Base-by-base conservation (phyloP, 305 asterid species). In the Solanum hybrid region DNA sequence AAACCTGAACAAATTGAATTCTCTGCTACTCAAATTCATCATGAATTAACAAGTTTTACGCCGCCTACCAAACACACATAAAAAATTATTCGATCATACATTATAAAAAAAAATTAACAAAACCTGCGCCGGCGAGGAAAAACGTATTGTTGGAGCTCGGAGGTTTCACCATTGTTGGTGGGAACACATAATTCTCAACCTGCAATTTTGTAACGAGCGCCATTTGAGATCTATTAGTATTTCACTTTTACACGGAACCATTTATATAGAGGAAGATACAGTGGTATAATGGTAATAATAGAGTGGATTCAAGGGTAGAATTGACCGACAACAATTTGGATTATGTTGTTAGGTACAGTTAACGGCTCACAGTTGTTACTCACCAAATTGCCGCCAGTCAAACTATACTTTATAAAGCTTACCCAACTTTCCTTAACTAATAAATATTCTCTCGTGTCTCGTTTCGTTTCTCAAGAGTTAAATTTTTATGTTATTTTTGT, bases 101-200 rank as follows among this genome's bases (percentile, higher is more conserved):
- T 42, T 13, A 42, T 42, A 4, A 42, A 42, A 42, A 20, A 20
- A 60, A 56, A 46, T 14, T 64, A 64, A 64, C 72, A 64, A 96
- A 76, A 96, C 99, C 99, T 91, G 98, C 98, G 86, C 99, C 99
- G 69, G 94, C 98, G 89, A 97, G 99, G 89, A 96, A 92, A 24
- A 96, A 86, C 16, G 95, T 66, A 35, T 91, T 92, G 22, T 66
- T 42, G 69, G 96, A 93, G 77, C 94, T 96, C 38, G 98, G 96
- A 3, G 98, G 95, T 89, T 91, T 95, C 72, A 90, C 94, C 32
- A 82, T 7, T 16, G 94, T 80, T 36, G 97, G 85, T 46, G 97
- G 94, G 72, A 97, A 96, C 27, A 92, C 93, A 35, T 11, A 46
- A 91, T 92, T 87, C 5, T 95, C 98, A 79, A 97, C 95, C 77